Conservation (phyloP, 2,329 filamentous ascomycete species). For the Trichoderma brevicompactum region DNA sequence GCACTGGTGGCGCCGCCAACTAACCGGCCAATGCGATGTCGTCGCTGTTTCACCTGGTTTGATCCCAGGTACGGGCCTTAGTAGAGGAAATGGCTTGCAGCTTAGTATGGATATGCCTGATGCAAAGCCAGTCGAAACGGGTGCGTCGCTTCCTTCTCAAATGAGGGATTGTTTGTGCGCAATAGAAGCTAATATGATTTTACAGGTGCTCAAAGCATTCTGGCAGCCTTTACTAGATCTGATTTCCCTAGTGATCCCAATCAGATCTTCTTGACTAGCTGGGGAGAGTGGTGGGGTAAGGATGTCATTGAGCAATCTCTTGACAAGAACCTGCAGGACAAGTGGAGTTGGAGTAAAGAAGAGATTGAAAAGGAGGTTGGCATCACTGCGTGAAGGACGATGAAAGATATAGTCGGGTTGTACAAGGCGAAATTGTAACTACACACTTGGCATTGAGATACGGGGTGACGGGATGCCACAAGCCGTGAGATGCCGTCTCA, state of each 20-base stretch:
- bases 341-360: constrained; percentile 54
- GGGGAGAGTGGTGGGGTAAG: constrained; percentile 61
- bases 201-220: constrained; percentile 49
- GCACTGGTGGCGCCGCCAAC: constrained; percentile 61
- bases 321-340: constrained; percentile 55
- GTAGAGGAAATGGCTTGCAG: constrained; percentile 37
- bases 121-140: constrained; percentile 53
- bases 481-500: not conserved
- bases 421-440: not conserved
- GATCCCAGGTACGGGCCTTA: constrained; percentile 53
- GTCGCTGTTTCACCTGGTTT: constrained; percentile 60
- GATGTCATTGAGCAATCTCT: constrained; percentile 47
- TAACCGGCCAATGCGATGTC: constrained; percentile 49
- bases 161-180: not conserved
- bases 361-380: constrained; percentile 52
- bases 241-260: constrained; percentile 57
- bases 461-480: not conserved
- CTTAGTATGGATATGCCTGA: constrained; percentile 46
- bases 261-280: constrained; percentile 59
- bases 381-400: constrained; percentile 10
- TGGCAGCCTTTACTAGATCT: constrained; percentile 49
- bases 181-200: not conserved
- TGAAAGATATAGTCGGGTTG: not conserved
- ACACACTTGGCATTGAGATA: too few species aligned
- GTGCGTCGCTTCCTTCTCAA: constrained; percentile 36